Conservation (phyloP, 352 stramenopile species). For the Phytophthora pini region DNA sequence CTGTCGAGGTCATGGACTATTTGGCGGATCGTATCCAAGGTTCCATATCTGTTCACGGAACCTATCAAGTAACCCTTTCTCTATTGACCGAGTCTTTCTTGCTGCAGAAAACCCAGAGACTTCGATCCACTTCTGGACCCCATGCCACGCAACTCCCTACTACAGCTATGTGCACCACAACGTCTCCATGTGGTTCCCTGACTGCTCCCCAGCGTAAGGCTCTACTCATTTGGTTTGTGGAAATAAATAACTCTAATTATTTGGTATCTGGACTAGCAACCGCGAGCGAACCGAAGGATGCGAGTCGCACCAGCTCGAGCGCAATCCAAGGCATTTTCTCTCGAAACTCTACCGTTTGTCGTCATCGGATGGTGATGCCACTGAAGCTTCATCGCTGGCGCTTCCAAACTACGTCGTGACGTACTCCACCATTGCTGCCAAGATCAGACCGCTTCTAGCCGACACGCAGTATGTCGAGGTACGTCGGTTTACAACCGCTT, state of each 20-base stretch:
- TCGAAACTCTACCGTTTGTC: conserved; percentile 59
- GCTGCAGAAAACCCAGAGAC: conserved; percentile 40
- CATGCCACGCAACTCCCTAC: conserved; percentile 87
- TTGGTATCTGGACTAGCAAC: conserved; percentile 42
- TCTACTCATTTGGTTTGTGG: neutral
- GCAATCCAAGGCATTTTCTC: conserved; percentile 58
- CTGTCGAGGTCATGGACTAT: conserved; percentile 85
- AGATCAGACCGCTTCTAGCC: conserved; percentile 57
- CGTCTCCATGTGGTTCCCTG: conserved; percentile 86
- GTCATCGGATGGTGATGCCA: conserved; percentile 21
- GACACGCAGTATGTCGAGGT: conserved; percentile 60
- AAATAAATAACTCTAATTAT: conserved; percentile 1
- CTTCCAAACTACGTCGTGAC: conserved; percentile 74
- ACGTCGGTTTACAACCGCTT: conserved; percentile 3
- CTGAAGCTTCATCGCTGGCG: conserved; percentile 29
- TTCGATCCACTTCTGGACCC: conserved; percentile 87
- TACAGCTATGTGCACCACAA: conserved; percentile 90
- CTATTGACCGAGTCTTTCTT: neutral
- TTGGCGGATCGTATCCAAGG: conserved; percentile 62
- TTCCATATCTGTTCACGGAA: conserved; percentile 20
- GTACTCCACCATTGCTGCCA: conserved; percentile 59
- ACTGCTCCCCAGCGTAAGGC: conserved; percentile 81
- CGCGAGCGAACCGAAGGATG: conserved; percentile 61
- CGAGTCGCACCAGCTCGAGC: conserved; percentile 74
- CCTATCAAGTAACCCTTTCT: no score